Conservation (phyloP, 768 basidiomycete species). For the Polyporus arcularius region DNA sequence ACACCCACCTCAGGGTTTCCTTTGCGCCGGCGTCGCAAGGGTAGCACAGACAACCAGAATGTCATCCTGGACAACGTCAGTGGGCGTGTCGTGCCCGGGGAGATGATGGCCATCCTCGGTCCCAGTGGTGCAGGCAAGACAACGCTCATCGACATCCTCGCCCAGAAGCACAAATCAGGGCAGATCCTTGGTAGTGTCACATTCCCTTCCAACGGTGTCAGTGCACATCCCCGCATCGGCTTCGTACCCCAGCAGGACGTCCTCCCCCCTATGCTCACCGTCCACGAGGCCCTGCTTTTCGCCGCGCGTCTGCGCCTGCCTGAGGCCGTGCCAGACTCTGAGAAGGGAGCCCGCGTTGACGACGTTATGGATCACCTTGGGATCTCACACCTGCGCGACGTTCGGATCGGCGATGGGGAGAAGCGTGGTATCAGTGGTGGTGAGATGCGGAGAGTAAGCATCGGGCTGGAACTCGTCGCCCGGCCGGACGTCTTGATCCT, state of each 20-base stretch:
- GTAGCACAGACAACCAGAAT: conserved; percentile 43
- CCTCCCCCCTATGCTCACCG: conserved; percentile 65
- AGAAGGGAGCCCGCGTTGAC: conserved; percentile 68
- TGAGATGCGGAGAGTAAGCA: conserved; percentile 87
- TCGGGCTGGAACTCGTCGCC: conserved; percentile 86
- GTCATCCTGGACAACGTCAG: conserved; percentile 69
- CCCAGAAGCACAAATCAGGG: conserved; percentile 80
- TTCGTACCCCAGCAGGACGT: conserved; percentile 90
- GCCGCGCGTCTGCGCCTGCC: conserved; percentile 85
- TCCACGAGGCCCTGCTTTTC: conserved; percentile 68
- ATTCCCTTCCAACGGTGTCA: conserved; percentile 42
- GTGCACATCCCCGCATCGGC: conserved; percentile 56
- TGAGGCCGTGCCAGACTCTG: conserved; percentile 60
- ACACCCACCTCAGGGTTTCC: conserved; percentile 17
- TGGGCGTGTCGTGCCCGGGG: conserved; percentile 74
- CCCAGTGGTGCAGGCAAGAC: conserved; percentile 95
- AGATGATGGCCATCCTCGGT: conserved; percentile 90
- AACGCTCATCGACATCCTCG: conserved; percentile 88
- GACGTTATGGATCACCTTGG: conserved; percentile 78
- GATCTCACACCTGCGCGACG: conserved; percentile 65
- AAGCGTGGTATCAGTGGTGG: conserved; percentile 88
- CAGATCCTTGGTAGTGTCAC: conserved; percentile 62
- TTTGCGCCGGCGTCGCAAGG: conserved; percentile 9
- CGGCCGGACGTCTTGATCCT: conserved; percentile 82
- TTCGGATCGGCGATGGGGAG: conserved; percentile 73